Conservation (phyloP, 1,284 basidiomycete species). For the Fistulina hepatica region DNA sequence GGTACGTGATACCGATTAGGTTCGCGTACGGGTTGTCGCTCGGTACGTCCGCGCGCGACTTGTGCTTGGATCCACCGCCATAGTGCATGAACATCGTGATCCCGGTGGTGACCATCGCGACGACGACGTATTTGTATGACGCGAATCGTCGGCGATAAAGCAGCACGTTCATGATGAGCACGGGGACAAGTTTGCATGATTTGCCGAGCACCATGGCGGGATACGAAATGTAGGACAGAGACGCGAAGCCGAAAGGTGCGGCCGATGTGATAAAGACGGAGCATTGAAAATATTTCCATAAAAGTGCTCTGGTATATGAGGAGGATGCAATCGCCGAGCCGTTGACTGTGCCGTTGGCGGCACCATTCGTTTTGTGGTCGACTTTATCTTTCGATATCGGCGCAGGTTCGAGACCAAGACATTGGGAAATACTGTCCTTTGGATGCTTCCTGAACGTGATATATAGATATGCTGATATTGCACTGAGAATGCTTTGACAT, state of each 20-base stretch:
- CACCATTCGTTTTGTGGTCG: conserved; percentile 22
- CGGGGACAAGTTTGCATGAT: conserved; percentile 95
- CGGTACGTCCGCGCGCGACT: conserved; percentile 28
- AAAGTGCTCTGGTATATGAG: conserved; percentile 17
- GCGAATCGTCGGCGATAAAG: conserved; percentile 87
- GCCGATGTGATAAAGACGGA: conserved; percentile 84
- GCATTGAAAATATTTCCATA: conserved; percentile 62
- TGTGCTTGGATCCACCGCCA: conserved; percentile 46
- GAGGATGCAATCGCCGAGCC: conserved; percentile 47
- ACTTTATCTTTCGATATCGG: conserved; percentile 18
- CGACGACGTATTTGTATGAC: conserved; percentile 89
- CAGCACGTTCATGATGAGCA: conserved; percentile 90
- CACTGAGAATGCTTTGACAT: conserved; percentile 75
- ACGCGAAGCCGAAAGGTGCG: conserved; percentile 91
- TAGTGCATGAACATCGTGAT: conserved; percentile 96
- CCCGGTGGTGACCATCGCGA: conserved; percentile 83
- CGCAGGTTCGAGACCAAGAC: conserved; percentile 43
- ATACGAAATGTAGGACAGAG: conserved; percentile 93
- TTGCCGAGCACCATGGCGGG: conserved; percentile 98
- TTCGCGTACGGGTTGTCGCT: conserved; percentile 35
- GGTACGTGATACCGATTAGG: conserved; percentile 58
- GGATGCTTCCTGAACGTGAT: conserved; percentile 57
- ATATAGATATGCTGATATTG: conserved; percentile 71
- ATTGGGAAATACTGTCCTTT: conserved; percentile 38
- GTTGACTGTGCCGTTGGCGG: conserved; percentile 26